Conservation (phyloP, 176 grass and related monocot species). For the Oryza brachyantha region DNA sequence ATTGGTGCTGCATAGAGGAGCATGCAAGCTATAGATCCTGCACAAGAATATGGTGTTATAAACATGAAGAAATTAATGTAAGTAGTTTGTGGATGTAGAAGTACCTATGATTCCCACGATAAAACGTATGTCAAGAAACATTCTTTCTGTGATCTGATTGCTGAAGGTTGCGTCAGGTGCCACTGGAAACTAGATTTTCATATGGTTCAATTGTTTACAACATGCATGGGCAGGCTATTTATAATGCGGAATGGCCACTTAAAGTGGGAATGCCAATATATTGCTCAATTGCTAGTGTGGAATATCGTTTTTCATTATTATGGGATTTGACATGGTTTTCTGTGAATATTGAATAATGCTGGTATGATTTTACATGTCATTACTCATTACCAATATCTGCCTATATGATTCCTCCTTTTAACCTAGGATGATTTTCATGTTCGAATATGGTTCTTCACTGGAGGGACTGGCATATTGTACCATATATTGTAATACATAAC, state of each 20-base stretch:
- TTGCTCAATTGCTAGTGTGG: slow-evolving; percentile 13
- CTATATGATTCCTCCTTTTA: neutral
- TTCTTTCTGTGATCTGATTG: neutral
- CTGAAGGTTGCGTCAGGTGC: neutral
- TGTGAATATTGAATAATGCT: neutral
- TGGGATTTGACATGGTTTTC: neutral
- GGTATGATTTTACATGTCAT: neutral
- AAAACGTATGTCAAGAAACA: slow-evolving; percentile 35
- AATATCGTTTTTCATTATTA: slow-evolving; percentile 14
- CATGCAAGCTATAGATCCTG: slow-evolving; percentile 54
- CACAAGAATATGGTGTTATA: slow-evolving; percentile 23
- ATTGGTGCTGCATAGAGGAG: slow-evolving; percentile 70
- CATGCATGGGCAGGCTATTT: slow-evolving; percentile 14
- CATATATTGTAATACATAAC: neutral
- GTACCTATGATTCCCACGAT: slow-evolving; percentile 60
- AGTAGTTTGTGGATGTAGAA: neutral
- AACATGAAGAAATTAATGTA: slow-evolving; percentile 7
- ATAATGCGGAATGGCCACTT: slow-evolving; percentile 2
- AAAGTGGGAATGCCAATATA: neutral
- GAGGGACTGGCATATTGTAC: neutral
- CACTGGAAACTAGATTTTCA: neutral
- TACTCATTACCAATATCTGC: neutral
- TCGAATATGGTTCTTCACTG: slow-evolving; percentile 6
- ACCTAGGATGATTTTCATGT: neutral
- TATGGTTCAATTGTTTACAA: slow-evolving; percentile 6